Conservation (phyloP, 768 basidiomycete species). For the Boletus rubescentipes region DNA sequence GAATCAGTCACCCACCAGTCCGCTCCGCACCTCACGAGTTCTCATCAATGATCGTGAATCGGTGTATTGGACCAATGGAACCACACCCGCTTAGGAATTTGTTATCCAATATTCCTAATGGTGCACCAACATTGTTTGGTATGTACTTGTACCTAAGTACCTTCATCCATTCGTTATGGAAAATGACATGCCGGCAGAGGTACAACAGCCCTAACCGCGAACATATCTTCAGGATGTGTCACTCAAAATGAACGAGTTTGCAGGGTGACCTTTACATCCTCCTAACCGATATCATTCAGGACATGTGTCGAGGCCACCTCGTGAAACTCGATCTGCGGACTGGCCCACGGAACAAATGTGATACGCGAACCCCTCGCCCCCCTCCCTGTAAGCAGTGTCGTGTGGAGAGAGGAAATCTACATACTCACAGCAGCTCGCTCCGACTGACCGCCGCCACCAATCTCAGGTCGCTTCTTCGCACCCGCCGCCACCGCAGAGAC, state of each 20-base stretch:
- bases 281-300: background rate
- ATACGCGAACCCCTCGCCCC: background rate
- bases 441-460: conserved; percentile 10
- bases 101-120: background rate
- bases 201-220: background rate
- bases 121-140: background rate
- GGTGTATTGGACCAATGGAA: background rate
- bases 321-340: background rate
- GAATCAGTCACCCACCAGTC: conserved; percentile 1
- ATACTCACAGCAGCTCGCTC: background rate
- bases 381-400: background rate
- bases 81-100: background rate
- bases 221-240: background rate
- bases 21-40: conserved; percentile 3
- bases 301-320: background rate
- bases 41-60: conserved; percentile 20
- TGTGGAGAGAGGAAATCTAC: conserved; percentile 3
- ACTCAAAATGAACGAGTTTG: background rate
- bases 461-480: conserved; percentile 14
- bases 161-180: conserved; percentile 1
- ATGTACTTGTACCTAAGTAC: background rate
- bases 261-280: background rate
- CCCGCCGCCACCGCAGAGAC: conserved; percentile 28
- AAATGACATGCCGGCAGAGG: background rate
- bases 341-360: background rate